Evolutionary conservation across 805 yeast genomes (phyloP), one percentile per base, ranked within the genome.

Genomic region (Candida ficus): DNA sequence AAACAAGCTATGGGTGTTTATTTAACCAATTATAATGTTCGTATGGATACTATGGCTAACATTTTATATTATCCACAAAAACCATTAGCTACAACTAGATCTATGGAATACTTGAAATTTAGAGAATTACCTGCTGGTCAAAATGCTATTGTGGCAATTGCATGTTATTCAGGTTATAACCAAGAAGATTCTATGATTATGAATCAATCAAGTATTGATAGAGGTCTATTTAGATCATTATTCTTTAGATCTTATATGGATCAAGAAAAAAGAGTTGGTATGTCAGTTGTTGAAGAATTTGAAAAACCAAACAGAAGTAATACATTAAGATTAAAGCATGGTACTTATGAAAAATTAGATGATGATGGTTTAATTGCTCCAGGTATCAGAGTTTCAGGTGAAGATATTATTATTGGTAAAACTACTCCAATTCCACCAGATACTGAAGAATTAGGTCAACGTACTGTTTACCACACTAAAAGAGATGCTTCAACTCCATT

Each of bases 111-210:
- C 61, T 73, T 93, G 69, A 91, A 93, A 68, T 93, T 93, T 71
- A 78, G 99, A 71, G 99, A 93, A 66, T 73, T 93, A 48, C 99
- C 99, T 29, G 99, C 99, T 45, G 99, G 99, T 44, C 99, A 93
- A 70, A 93, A 93, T 61, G 99, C 99, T 21, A 80, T 93, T 65
- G 99, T 93, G 35, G 99, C 99, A 22, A 93, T 93, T 73, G 78
- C 95, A 33, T 93, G 99, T 76, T 93, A 93, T 67, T 86, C 96
- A 31, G 99, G 99, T 60, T 93, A 93, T 67, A 93, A 93, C 66
- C 99, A 93, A 74, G 99, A 93, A 83, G 99, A 93, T 83, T 93
- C 99, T 31, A 88, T 93, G 93, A 93, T 93, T 70, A 93, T 93
- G 99, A 93, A 93, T 64, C 99, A 93, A 71, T 83, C 95, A 10